Percentiles rank a stretch among this genome's conserved stretches.
These are phyloP conservation scores for Penicillium silybi DNA, from an alignment of 495 filamentous ascomycete species.

Conservation along the genomic window DNA sequence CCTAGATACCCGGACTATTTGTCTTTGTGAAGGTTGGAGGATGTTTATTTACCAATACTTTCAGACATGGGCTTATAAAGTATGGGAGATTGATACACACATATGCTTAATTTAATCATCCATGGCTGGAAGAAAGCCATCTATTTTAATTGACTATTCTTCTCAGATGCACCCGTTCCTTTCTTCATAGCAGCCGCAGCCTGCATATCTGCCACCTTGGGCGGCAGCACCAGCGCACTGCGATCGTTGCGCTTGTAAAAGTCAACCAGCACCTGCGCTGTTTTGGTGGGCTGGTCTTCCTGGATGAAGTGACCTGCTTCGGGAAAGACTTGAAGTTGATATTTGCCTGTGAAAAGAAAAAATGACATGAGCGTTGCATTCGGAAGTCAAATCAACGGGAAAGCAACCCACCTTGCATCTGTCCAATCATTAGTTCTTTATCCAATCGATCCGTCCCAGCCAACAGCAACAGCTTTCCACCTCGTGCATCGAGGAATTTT, in stretches of 20 bases:
- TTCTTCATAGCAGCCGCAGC: conserved; percentile 44
- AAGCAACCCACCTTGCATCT: conserved; percentile 79
- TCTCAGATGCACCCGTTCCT: conserved; percentile 13
- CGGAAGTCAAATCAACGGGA: neutral
- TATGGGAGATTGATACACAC: too few relatives aligned
- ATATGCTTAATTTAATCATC: neutral
- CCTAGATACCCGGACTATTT: neutral
- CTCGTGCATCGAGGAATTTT: conserved; percentile 80
- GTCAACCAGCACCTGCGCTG: conserved; percentile 76
- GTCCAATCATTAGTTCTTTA: conserved; percentile 92
- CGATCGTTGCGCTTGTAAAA: conserved; percentile 90
- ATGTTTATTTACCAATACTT: neutral
- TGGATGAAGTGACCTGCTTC: conserved; percentile 96
- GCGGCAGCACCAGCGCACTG: conserved; percentile 76
- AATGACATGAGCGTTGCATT: neutral
- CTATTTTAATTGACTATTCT: neutral
- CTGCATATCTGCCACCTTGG: conserved; percentile 73
- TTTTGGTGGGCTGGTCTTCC: conserved; percentile 88
- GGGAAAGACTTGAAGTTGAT: conserved; percentile 90
- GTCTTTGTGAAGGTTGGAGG: neutral
- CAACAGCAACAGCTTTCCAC: conserved; percentile 85
- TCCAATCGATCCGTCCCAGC: conserved; percentile 94
- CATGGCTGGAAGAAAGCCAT: neutral
- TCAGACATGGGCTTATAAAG: neutral
- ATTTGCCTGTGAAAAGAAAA: conserved; percentile 62